Base-by-base conservation (phyloP, 208 protist genomes). In the Leptomonas pyrrhocoris region DNA sequence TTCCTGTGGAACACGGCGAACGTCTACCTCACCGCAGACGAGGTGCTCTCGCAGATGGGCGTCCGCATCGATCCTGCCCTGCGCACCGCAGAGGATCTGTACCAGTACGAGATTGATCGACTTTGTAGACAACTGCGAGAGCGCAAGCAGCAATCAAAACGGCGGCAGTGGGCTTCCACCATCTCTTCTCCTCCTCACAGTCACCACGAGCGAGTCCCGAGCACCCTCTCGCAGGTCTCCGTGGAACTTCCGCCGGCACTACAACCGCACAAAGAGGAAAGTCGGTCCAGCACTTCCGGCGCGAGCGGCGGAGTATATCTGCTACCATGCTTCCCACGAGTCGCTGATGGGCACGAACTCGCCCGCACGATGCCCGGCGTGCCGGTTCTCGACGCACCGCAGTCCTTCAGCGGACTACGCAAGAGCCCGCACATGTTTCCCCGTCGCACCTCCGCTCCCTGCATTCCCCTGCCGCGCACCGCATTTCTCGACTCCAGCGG, bases 1-100 rank as follows among this genome's bases (percentile, higher is more conserved):
- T 50, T 75, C 25, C 34, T 75, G 54, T 75, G 69, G 69, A 40
- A 75, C 43, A 40, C 58, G 25, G 53, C 69, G 36, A 62, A 45
- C 42, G 49, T 31, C 54, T 68, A 38, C 34, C 18, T 8, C 23
- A 56, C 28, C 16, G 61, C 69, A 8, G 34, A 55, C 9, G 51
- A 50, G 69, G 54, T 54, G 60, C 18, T 75, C 30, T 59, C 34
- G 25, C 38, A 63, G 45, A 63, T 75, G 31, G 21, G 21, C 21
- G 61, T 51, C 11, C 36, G 23, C 23, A 46, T 70, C 27, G 56
- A 68, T 34, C 54, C 71, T 27, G 50, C 55, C 34, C 46, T 66
- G 38, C 45, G 25, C 11, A 61, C 38, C 25, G 71, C 70, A 12
- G 62, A 69, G 46, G 36, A 58, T 31, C 48, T 76, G 16, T 76